Evolutionary conservation across 306 rosid genomes (phyloP).

Genomic region (Quercus parvula): DNA sequence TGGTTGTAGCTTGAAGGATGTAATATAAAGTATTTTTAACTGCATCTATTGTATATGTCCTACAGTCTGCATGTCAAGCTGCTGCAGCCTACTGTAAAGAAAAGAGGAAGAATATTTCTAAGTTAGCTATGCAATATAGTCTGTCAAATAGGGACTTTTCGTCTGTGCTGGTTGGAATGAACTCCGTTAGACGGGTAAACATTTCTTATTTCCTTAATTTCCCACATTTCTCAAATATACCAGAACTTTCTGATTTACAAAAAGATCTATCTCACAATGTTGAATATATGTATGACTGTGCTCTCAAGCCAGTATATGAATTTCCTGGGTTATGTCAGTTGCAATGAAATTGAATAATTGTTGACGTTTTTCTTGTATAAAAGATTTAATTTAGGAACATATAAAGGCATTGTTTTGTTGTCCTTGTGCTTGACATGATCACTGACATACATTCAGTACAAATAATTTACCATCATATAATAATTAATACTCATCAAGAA

Average conservation of each 20-base stretch:
- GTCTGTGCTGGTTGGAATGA: slow-evolving; percentile 88
- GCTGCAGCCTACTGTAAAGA: slow-evolving; percentile 66
- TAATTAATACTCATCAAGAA: slow-evolving; percentile 1
- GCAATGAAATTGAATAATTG: not conserved
- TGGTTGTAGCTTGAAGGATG: not conserved
- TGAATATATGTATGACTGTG: slow-evolving; percentile 14
- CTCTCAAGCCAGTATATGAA: slow-evolving; percentile 1
- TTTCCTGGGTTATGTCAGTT: not conserved
- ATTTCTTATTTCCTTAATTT: slow-evolving; percentile 14
- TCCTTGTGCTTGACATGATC: not conserved
- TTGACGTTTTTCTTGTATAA: slow-evolving; percentile 8
- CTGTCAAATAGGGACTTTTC: slow-evolving; percentile 80
- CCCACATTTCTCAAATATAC: slow-evolving; percentile 16
- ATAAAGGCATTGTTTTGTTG: not conserved
- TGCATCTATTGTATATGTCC: slow-evolving; percentile 13
- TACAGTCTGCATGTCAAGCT: slow-evolving; percentile 79
- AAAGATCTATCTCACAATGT: not conserved
- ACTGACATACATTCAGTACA: not conserved
- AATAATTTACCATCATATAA: not conserved
- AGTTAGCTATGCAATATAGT: slow-evolving; percentile 94
- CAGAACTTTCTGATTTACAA: not conserved
- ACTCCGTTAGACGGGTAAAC: slow-evolving; percentile 64
- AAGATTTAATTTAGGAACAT: not conserved
- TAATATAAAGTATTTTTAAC: slow-evolving; percentile 11
- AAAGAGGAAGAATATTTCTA: slow-evolving; percentile 76